Evolutionary conservation across 495 filamentous ascomycete species (phyloP).

Genomic region (Wilcoxina mikolae): DNA sequence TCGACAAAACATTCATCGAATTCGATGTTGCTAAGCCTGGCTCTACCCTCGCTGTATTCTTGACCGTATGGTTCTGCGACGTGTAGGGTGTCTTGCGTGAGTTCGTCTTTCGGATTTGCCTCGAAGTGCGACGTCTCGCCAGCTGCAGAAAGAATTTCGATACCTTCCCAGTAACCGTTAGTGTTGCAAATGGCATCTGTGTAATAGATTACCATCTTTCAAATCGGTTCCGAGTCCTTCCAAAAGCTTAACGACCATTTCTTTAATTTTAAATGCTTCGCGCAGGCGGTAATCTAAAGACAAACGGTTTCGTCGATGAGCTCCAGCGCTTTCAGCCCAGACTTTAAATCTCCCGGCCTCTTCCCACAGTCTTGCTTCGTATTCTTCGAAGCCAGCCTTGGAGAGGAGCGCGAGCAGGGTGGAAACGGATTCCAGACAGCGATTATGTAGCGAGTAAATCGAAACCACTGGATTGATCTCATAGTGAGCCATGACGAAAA

Average conservation of each 20-base stretch:
- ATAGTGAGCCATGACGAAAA: too few relatives aligned
- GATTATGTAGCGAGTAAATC: not conserved
- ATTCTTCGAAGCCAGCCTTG: too few relatives aligned
- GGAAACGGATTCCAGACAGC: not conserved
- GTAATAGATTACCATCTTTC: constrained; percentile 15
- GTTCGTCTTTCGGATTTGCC: not conserved
- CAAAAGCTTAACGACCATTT: constrained; percentile 12
- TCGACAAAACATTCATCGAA: not conserved
- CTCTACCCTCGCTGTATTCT: not conserved
- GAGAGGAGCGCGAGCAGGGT: not conserved
- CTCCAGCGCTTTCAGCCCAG: constrained; percentile 1
- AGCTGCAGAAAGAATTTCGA: not conserved
- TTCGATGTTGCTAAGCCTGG: not conserved
- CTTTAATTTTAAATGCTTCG: constrained; percentile 15
- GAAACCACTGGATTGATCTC: not conserved
- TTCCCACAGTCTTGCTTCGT: too few relatives aligned
- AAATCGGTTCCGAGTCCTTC: constrained; percentile 8
- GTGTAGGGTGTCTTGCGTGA: not conserved
- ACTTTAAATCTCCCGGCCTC: too few relatives aligned
- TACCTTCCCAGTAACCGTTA: too few relatives aligned
- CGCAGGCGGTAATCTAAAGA: constrained; percentile 17
- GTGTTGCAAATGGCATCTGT: not conserved
- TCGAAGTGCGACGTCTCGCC: not conserved
- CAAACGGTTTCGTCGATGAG: not conserved
- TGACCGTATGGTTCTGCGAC: not conserved